phyloP scores from a whole-genome alignment of 2,329 filamentous ascomycete species.

The Leptographium lundbergii region DNA sequence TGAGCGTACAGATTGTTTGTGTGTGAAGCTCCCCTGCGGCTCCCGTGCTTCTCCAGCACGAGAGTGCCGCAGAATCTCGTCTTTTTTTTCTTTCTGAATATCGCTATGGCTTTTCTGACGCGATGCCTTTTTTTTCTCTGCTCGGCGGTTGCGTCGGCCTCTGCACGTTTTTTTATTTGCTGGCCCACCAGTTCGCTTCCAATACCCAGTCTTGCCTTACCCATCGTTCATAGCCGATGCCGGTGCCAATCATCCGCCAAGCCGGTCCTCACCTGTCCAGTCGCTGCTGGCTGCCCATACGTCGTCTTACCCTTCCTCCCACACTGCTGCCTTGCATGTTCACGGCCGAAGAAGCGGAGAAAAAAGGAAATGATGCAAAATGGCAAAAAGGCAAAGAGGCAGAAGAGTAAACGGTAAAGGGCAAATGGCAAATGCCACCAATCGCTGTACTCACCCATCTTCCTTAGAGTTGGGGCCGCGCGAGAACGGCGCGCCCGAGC shows the following conservation, averaged over 20 bases:
- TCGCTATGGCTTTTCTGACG: too few relatives aligned
- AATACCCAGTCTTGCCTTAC: neutral
- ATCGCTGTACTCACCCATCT: conserved; percentile 61
- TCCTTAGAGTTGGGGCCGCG: conserved; percentile 66
- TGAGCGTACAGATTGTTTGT: conserved; percentile 15
- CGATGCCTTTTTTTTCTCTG: neutral
- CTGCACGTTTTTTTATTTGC: neutral
- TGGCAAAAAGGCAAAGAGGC: neutral
- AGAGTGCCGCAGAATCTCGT: neutral
- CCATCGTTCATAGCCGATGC: too few relatives aligned
- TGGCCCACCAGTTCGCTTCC: neutral
- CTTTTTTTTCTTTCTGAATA: neutral
- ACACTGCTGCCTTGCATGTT: neutral
- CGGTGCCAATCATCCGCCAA: too few relatives aligned
- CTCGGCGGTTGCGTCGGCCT: neutral
- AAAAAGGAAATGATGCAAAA: neutral
- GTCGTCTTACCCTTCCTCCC: neutral
- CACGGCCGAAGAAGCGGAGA: too few relatives aligned
- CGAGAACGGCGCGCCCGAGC: conserved; percentile 13
- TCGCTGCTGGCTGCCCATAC: too few relatives aligned
- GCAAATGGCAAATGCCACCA: neutral
- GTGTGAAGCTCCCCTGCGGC: neutral
- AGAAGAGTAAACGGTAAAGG: too few relatives aligned
- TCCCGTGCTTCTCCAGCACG: neutral
- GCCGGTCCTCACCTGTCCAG: too few relatives aligned